Evolutionary conservation across 495 filamentous ascomycete species (phyloP).

Genomic region (Lophiotrema nucula): DNA sequence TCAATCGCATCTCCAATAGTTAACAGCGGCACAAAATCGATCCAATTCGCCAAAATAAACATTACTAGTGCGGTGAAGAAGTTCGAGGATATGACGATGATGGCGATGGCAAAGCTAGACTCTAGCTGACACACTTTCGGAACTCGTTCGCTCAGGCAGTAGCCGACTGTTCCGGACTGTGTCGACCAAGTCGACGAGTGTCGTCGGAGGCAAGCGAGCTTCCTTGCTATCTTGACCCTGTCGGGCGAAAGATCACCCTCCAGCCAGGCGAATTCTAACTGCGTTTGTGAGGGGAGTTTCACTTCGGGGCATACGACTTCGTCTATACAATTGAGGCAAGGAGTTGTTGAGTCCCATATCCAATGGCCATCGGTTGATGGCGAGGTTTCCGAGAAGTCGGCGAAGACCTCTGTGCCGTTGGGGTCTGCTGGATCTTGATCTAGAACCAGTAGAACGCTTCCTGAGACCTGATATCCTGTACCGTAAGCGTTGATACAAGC

Average conservation of each 20-base stretch:
- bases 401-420: not conserved
- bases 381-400: not conserved
- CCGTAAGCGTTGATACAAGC: slow-evolving; percentile 9
- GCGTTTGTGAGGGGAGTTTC: no score
- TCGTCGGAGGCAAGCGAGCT: not conserved
- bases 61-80: not conserved
- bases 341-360: not conserved
- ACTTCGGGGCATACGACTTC: not conserved
- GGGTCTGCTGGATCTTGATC: not conserved
- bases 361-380: not conserved
- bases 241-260: no score
- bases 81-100: not conserved
- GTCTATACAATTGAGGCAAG: not conserved
- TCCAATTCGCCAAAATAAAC: not conserved
- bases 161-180: not conserved
- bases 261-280: no score
- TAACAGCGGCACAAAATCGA: not conserved
- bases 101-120: not conserved
- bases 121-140: not conserved
- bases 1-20: not conserved
- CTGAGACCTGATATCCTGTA: not conserved
- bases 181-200: not conserved
- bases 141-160: not conserved
- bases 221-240: not conserved
- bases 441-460: not conserved